Evolutionary conservation across 148 eudicot genomes (phyloP).

Genomic region (Nepenthes gracilis): DNA sequence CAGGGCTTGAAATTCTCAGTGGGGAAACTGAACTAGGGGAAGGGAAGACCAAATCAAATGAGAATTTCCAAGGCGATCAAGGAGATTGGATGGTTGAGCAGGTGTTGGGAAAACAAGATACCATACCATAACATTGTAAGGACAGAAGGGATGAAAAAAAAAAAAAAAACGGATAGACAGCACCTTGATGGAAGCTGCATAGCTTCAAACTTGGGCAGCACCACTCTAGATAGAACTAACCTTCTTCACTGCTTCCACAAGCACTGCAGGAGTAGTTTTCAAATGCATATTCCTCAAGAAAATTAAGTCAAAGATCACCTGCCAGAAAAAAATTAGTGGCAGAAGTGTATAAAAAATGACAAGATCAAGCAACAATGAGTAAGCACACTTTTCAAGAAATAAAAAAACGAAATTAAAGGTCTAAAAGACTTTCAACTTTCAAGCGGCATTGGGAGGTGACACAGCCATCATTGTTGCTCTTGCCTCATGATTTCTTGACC

Average conservation of each 20-base stretch:
- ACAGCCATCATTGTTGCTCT: constrained; percentile 25
- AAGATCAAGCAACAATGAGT: too few species aligned
- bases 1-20: too few species aligned
- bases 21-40: too few species aligned
- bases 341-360: too few species aligned
- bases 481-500: constrained; percentile 32
- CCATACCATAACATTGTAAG: too few species aligned
- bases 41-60: too few species aligned
- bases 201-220: constrained; percentile 73
- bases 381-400: too few species aligned
- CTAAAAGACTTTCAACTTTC: constrained; percentile 13
- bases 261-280: constrained; percentile 24
- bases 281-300: constrained; percentile 68
- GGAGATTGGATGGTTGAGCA: too few species aligned
- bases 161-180: background rate
- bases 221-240: constrained; percentile 65
- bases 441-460: constrained; percentile 24
- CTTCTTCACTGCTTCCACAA: constrained; percentile 59
- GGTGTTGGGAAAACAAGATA: too few species aligned
- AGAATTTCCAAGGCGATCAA: too few species aligned
- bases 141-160: constrained; percentile 4
- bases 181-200: constrained; percentile 33
- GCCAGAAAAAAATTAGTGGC: too few species aligned
- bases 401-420: background rate
- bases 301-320: too few species aligned